Evolutionary conservation across 495 filamentous ascomycete genomes (phyloP), one percentile per base, ranked within the genome.

Genomic region (Tetracladium marchalianum): DNA sequence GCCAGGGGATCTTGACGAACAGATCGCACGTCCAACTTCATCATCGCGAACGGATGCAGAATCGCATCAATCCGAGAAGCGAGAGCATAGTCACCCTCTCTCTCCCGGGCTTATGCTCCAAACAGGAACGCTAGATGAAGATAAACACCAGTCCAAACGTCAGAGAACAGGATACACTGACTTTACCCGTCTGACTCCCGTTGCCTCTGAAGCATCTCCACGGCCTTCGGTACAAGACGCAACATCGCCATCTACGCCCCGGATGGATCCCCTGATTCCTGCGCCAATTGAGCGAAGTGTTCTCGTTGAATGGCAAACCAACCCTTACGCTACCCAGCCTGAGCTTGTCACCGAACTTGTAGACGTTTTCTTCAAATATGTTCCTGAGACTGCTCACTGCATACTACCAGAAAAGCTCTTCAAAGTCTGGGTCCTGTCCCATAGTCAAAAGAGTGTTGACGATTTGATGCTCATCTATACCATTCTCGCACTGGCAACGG

Each of bases 381-480:
- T 76, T 18, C 77, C 80, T 41, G 66, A 69, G 41, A 65, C 66
- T 6, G 57, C 71, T 44, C 77, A 76, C 54, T 68, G 66, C 50
- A 68, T 82, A 53, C 77, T 83, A 52, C 78, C 81, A 16, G 67
- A 68, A 51, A 49, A 52, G 36, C 55, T 54, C 12, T 65, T 66
- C 50, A 55, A 49, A 32, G 18, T 55, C 24, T 62, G 61, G 62
- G 48, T 66, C 44, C 35, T 52, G 1, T 27, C 66, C 57, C 68
- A 62, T 35, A 69, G 66, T 48, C 64, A 69, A 47, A 83, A 82
- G 57, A 73, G 69, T 36, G 65, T 68, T 51, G 77, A 78, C 59
- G 82, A 85, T 61, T 72, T 72, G 54, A 87, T 85, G 78, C 68
- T 82, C 39, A 69, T 81, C 39, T 86, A 84, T 64, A 73, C 73